Conservation (phyloP, 2,329 filamentous ascomycete species). For the Eutypella sp. region DNA sequence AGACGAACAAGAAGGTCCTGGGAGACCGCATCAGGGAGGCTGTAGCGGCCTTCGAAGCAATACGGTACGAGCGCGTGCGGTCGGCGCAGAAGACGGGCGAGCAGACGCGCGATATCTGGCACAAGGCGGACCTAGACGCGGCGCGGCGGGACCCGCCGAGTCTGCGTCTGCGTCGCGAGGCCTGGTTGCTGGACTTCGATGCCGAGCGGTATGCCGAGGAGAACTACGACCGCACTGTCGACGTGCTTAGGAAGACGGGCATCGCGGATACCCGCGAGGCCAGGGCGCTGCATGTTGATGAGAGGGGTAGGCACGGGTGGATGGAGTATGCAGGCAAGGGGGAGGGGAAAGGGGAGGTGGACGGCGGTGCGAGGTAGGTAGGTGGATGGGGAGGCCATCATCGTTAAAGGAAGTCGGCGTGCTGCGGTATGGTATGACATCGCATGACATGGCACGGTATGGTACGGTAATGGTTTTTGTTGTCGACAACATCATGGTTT, state of each 20-base stretch:
- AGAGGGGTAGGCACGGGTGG: slow-evolving; percentile 22
- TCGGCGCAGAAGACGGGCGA: slow-evolving; percentile 43
- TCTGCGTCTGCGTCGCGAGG: slow-evolving; percentile 40
- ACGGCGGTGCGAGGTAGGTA: no score
- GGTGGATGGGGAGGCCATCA: no score
- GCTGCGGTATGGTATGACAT: no score
- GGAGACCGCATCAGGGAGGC: slow-evolving; percentile 23
- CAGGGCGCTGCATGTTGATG: slow-evolving; percentile 17
- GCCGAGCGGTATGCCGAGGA: slow-evolving; percentile 41
- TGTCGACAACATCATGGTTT: no score
- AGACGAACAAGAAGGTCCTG: slow-evolving; percentile 32
- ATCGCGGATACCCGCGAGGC: slow-evolving; percentile 12
- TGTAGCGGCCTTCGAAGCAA: slow-evolving; percentile 38
- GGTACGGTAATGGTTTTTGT: no score
- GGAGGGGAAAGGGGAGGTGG: not conserved
- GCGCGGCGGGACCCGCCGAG: slow-evolving; percentile 39
- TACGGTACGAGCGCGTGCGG: slow-evolving; percentile 43
- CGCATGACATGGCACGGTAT: no score
- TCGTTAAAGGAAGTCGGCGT: no score
- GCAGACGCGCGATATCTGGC: slow-evolving; percentile 44
- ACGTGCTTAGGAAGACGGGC: slow-evolving; percentile 16
- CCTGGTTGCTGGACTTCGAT: slow-evolving; percentile 45
- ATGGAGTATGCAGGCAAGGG: slow-evolving; percentile 18
- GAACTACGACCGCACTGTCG: slow-evolving; percentile 25
- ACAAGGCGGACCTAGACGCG: slow-evolving; percentile 44